phyloP scores from a whole-genome alignment of 768 basidiomycete genomes.

The Hydnum rufescens region DNA sequence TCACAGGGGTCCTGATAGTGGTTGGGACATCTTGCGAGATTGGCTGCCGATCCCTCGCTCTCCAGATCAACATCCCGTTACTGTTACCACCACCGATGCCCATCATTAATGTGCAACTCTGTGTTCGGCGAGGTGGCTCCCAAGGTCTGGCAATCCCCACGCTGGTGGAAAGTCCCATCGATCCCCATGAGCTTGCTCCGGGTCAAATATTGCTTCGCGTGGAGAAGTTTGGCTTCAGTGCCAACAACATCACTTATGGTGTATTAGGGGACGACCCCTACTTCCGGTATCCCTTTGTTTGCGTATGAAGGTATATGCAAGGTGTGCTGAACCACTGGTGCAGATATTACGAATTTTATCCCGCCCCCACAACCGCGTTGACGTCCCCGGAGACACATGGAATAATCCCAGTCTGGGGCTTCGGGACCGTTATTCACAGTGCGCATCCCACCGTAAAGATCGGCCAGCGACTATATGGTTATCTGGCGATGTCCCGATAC shows the following conservation, averaged over 20 bases:
- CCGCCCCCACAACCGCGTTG: conserved; percentile 22
- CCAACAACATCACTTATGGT: conserved; percentile 56
- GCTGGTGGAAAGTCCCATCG: conserved; percentile 5
- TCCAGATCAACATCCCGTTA: too few species aligned
- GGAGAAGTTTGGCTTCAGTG: conserved; percentile 50
- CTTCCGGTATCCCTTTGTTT: conserved; percentile 19
- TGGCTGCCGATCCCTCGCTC: too few species aligned
- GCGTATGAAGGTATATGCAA: background rate
- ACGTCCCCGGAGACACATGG: conserved; percentile 35
- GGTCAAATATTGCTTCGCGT: conserved; percentile 16
- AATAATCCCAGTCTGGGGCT: conserved; percentile 54
- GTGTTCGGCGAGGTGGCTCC: conserved; percentile 4
- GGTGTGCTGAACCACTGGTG: background rate
- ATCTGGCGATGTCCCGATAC: conserved; percentile 37
- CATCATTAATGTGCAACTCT: too few species aligned
- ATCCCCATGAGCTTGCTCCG: background rate
- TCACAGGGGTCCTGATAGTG: too few species aligned
- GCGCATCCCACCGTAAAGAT: conserved; percentile 26
- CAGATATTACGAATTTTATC: conserved; percentile 53
- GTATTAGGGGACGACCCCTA: conserved; percentile 26
- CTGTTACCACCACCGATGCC: too few species aligned
- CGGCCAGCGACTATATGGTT: conserved; percentile 46
- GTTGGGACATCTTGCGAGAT: too few species aligned
- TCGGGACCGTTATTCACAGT: conserved; percentile 35
- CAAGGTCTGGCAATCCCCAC: background rate